Percentiles rank a stretch among this genome's conserved stretches.
phyloP scores from a whole-genome alignment of 805 yeast genomes.

The Metschnikowia sp. region DNA sequence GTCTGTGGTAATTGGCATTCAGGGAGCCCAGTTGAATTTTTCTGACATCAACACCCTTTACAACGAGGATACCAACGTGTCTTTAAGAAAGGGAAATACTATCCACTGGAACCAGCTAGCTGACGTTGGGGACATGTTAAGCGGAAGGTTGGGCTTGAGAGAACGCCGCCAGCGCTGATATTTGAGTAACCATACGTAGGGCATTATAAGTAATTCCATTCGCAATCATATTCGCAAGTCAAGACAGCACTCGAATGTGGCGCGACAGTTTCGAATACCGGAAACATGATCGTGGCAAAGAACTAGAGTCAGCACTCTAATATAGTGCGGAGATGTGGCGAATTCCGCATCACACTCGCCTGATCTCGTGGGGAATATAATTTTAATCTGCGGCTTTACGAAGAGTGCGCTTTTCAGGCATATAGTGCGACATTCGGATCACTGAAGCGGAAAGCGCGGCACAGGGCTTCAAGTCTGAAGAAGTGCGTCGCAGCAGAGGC shows the following conservation, averaged over 20 bases:
- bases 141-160: constrained; percentile 58
- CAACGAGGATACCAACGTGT: constrained; percentile 56
- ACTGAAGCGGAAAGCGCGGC: background rate
- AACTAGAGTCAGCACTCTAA: too few species aligned
- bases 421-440: constrained; percentile 1
- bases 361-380: too few species aligned
- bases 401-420: background rate
- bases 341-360: too few species aligned
- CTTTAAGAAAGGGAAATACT: constrained; percentile 60
- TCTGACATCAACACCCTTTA: constrained; percentile 55
- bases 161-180: constrained; percentile 15
- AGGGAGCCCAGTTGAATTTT: constrained; percentile 62
- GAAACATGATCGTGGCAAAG: too few species aligned
- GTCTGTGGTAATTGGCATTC: constrained; percentile 67
- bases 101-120: constrained; percentile 67
- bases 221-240: too few species aligned
- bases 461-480: background rate
- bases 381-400: background rate
- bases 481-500: constrained; percentile 1
- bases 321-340: too few species aligned
- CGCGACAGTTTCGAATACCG: too few species aligned
- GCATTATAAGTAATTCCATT: too few species aligned
- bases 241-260: too few species aligned
- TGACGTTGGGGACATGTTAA: constrained; percentile 61
- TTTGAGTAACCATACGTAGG: too few species aligned